Base-by-base conservation (phyloP, 2,329 filamentous ascomycete species). In the Aspergillus quadricinctus region DNA sequence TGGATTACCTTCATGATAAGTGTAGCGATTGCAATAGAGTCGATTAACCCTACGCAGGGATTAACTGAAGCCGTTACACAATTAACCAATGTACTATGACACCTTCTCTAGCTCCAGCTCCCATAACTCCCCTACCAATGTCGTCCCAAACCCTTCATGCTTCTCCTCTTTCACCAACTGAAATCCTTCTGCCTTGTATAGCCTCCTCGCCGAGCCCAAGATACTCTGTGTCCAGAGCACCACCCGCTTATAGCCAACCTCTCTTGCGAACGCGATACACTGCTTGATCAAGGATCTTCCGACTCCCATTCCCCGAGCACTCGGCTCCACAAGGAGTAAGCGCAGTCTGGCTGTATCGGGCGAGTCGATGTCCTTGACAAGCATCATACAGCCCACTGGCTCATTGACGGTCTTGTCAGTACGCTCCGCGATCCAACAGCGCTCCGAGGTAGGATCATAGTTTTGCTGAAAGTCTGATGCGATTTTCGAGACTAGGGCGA, bases 381-480 rank as follows among this genome's bases (percentile, higher is more conserved):
- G 54, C 65, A 68, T 67, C 3, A 68, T 55, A 29, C 57, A 61
- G 40, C 66, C 66, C n/a, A 67, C 57, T 14, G 59, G 57, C 10
- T 57, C 31, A 21, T 50, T 19, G 2, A 1, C 3, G 28, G 27
- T 35, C 21, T 27, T 50, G 48, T n/a, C 57, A 7, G 61, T 56
- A 28, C 52, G 53, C 45, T 68, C 64, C 17, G 66, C 66, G 28
- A 69, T 63, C 65, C 65, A 67, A 50, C 65, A 69, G 8, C 60
- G 59, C 41, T 69, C 66, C 4, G n/a, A 45, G 19, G 45, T 21
- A 1, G 59, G 56, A 17, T 69, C 64, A 43, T 61, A 61, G 19
- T 58, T 57, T 1, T 66, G 58, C 45, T 61, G 53, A 43, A 69
- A 69, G 17, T 68, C 63, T 1, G 57, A 52, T 2, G 59, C 52